phyloP scores from a whole-genome alignment of 352 stramenopile genomes.

The Paralagenidium karlingii region DNA sequence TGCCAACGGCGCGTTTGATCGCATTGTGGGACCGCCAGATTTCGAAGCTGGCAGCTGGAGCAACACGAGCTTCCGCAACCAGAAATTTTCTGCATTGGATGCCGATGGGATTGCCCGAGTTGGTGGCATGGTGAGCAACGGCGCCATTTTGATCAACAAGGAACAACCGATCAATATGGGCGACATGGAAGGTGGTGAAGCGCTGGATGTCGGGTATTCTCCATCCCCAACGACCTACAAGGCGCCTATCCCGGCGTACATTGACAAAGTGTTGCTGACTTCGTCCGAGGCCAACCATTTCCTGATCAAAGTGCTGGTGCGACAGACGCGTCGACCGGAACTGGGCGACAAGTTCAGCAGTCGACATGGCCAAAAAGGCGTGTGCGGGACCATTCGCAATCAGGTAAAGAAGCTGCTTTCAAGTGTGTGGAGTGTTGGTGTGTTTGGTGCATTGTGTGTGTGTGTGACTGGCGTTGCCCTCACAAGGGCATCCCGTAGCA shows the following conservation, averaged over 20 bases:
- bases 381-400: conserved; percentile 94
- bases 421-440: too few relatives aligned
- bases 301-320: conserved; percentile 96
- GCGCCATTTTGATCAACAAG: conserved; percentile 98
- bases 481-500: not conserved
- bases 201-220: conserved; percentile 66
- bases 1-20: conserved; percentile 93
- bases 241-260: conserved; percentile 88
- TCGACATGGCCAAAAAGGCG: conserved; percentile 99
- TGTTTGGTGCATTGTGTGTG: conserved; percentile 1
- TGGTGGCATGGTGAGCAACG: conserved; percentile 84
- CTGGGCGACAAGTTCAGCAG: conserved; percentile 99
- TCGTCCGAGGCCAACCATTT: conserved; percentile 97
- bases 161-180: conserved; percentile 90
- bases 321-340: conserved; percentile 93
- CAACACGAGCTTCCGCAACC: conserved; percentile 65
- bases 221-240: conserved; percentile 92
- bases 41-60: conserved; percentile 40
- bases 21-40: conserved; percentile 88
- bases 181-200: conserved; percentile 37
- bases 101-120: conserved; percentile 92
- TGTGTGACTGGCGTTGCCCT: not conserved
- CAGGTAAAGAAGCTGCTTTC: conserved; percentile 21
- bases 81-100: conserved; percentile 91
- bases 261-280: conserved; percentile 98